Percentiles rank a stretch among this genome's conserved stretches.
These are phyloP conservation scores for Russula olivacea DNA, from an alignment of 768 basidiomycete species.

Conservation along the genomic window DNA sequence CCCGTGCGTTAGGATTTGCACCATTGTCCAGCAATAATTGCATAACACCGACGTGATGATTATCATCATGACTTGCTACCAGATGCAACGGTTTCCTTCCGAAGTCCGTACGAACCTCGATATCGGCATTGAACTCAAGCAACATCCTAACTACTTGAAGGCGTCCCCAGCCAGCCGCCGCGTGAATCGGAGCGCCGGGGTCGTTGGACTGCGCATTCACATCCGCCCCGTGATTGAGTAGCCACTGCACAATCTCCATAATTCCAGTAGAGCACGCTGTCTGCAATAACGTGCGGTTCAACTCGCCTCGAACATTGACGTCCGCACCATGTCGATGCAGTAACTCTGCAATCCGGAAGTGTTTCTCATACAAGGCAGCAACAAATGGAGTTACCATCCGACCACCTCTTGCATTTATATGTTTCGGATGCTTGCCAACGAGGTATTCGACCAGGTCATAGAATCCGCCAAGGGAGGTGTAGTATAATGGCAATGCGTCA, in stretches of 20 bases:
- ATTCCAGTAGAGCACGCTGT: fast-evolving
- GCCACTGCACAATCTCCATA: neutral
- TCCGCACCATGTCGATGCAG: neutral
- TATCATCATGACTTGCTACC: neutral
- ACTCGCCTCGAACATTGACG: neutral
- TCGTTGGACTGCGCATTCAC: neutral
- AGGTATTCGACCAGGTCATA: neutral
- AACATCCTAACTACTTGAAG: neutral
- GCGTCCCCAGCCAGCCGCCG: neutral
- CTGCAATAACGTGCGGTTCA: neutral
- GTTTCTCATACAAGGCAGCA: neutral
- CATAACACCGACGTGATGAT: neutral
- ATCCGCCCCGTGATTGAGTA: neutral
- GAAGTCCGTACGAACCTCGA: neutral
- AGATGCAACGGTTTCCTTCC: neutral
- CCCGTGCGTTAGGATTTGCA: neutral
- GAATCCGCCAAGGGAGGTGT: conserved; percentile 2
- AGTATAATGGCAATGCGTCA: neutral
- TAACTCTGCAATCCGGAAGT: neutral
- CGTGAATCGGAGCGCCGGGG: neutral
- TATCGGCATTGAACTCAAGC: neutral
- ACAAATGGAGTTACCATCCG: neutral
- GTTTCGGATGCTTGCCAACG: neutral
- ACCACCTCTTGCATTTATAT: neutral
- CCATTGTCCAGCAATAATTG: neutral